Conservation (phyloP, 2,329 filamentous ascomycete genomes). For the Paradendryphiella salina region DNA sequence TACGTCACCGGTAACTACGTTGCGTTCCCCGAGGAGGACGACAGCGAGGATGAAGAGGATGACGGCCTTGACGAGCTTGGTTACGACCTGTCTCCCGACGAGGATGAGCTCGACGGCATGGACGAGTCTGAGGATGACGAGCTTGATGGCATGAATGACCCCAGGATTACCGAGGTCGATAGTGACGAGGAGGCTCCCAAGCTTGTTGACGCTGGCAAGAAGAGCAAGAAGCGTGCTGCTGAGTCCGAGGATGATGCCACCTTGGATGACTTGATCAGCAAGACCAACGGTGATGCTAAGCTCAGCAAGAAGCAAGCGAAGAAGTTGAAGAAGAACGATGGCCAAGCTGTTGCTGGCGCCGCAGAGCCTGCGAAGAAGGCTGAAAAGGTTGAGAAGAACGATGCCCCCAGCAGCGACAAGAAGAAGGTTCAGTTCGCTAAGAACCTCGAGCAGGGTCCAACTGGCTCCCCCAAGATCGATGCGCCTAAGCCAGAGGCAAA, state of each 20-base stretch:
- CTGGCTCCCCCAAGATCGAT: conserved; percentile 57
- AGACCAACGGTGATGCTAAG: conserved; percentile 71
- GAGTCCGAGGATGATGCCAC: conserved; percentile 63
- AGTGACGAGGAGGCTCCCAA: conserved; percentile 70
- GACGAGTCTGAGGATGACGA: conserved; percentile 54
- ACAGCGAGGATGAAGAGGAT: conserved; percentile 63
- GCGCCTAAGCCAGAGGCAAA: conserved; percentile 51
- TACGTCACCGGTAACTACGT: conserved; percentile 97
- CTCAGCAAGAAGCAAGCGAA: conserved; percentile 96
- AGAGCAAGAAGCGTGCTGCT: conserved; percentile 89
- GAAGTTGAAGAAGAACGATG: conserved; percentile 99
- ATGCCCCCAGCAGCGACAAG: conserved; percentile 55
- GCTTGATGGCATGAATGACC: conserved; percentile 68
- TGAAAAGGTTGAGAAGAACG: conserved; percentile 54
- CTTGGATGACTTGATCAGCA: conserved; percentile 84
- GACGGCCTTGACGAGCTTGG: conserved; percentile 65
- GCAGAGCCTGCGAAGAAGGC: conserved; percentile 59
- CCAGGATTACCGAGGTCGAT: conserved; percentile 81
- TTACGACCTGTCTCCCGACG: conserved; percentile 79
- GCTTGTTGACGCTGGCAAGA: conserved; percentile 53
- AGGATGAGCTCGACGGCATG: conserved; percentile 69
- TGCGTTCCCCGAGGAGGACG: conserved; percentile 64
- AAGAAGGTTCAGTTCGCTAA: conserved; percentile 99
- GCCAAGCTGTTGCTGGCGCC: conserved; percentile 67
- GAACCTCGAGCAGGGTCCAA: conserved; percentile 96